These are phyloP conservation scores for Poa pratensis DNA, from an alignment of 176 grass and related monocot genomes.

Conservation along the genomic window DNA sequence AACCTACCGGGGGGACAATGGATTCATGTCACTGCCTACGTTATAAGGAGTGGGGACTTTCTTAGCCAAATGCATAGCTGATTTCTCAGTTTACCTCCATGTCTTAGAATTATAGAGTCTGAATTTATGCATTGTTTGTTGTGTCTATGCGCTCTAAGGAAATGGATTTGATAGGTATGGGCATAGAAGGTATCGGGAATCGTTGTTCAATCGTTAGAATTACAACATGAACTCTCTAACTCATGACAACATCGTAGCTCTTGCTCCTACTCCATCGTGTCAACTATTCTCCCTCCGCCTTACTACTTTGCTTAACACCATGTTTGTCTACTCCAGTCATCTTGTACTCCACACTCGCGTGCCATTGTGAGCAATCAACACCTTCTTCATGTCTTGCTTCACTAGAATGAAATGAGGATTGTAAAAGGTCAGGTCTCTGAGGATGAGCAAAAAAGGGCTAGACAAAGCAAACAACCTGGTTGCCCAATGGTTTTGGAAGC, in stretches of 20 bases:
- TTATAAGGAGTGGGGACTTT: neutral
- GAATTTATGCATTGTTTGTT: neutral
- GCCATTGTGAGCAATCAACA: too few species aligned
- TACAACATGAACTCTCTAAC: neutral
- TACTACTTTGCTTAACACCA: neutral
- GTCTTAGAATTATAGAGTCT: neutral
- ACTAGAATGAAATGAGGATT: too few species aligned
- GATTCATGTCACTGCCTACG: neutral
- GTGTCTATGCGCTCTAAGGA: neutral
- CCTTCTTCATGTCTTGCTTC: too few species aligned
- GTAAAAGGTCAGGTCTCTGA: too few species aligned
- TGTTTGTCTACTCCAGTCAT: rapidly evolving
- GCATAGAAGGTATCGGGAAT: neutral
- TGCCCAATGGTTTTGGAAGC: too few species aligned
- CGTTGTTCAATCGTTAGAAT: neutral
- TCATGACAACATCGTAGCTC: too few species aligned
- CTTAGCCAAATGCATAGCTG: neutral
- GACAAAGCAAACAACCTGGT: too few species aligned
- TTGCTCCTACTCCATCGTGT: too few species aligned
- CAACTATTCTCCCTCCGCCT: neutral
- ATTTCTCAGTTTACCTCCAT: neutral
- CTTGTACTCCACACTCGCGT: too few species aligned
- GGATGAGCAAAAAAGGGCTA: too few species aligned
- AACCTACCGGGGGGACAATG: neutral
- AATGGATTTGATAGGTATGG: neutral